Base-by-base conservation (phyloP, 106 monocot genomes). In the Ottelia alismoides region DNA sequence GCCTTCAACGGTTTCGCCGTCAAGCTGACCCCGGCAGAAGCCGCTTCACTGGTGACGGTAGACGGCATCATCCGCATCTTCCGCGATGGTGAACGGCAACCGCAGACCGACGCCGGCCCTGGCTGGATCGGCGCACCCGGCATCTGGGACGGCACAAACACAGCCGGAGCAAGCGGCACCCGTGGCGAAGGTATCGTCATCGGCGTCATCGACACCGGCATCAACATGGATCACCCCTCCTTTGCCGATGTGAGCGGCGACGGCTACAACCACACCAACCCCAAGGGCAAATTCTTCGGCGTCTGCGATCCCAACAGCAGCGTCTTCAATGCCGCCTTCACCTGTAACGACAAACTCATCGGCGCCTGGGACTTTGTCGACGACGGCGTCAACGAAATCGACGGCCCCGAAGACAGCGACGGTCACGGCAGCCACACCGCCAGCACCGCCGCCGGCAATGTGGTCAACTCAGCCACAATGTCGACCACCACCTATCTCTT, bases 21-120 rank as follows among this genome's bases (percentile, higher is more conserved):
- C n/a, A n/a, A n/a, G n/a, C n/a, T n/a, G n/a, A n/a, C n/a, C n/a
- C n/a, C n/a, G n/a, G n/a, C n/a, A n/a, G n/a, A n/a, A n/a, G n/a
- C n/a, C n/a, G n/a, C n/a, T n/a, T n/a, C n/a, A n/a, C n/a, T n/a
- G n/a, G n/a, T n/a, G n/a, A n/a, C n/a, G n/a, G n/a, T n/a, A n/a
- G n/a, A n/a, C n/a, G n/a, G n/a, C n/a, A n/a, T n/a, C n/a, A n/a
- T n/a, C n/a, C n/a, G n/a, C n/a, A n/a, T n/a, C n/a, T n/a, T n/a
- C n/a, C n/a, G n/a, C n/a, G n/a, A n/a, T n/a, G n/a, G n/a, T n/a
- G n/a, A n/a, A n/a, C n/a, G n/a, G n/a, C n/a, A n/a, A n/a, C n/a
- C n/a, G n/a, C 48, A 22, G n/a, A 83, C 83, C n/a, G 78, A 78
- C 1, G 30, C 68, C 71, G 68, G 78, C 2, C 82, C 72, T 12